Evolutionary conservation across 306 rosid genomes (phyloP).

Genomic region (Cotoneaster glaucophyllus): DNA sequence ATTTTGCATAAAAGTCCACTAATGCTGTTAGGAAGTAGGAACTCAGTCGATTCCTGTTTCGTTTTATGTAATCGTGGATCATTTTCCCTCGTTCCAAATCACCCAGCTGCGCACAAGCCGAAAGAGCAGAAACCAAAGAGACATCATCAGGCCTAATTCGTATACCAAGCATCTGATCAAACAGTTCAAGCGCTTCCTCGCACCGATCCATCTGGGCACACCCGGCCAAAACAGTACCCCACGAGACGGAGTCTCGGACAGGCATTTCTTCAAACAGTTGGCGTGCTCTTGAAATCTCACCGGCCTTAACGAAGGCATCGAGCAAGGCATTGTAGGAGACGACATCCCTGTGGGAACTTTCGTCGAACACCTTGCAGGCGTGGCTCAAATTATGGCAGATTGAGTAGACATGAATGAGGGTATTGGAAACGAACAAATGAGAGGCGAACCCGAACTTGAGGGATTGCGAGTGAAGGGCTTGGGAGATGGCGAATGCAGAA

Average conservation of each 20-base stretch:
- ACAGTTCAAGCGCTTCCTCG: slow-evolving; percentile 37
- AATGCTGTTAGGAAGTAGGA: slow-evolving; percentile 56
- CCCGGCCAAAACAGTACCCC: slow-evolving; percentile 70
- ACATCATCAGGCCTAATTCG: slow-evolving; percentile 43
- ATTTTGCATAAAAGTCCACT: slow-evolving; percentile 71
- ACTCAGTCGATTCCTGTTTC: slow-evolving; percentile 33
- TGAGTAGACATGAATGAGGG: slow-evolving; percentile 46
- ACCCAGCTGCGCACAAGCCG: slow-evolving; percentile 66
- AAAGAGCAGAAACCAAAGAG: slow-evolving; percentile 60
- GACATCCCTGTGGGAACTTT: slow-evolving; percentile 26
- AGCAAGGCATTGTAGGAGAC: slow-evolving; percentile 60
- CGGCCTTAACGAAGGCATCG: slow-evolving; percentile 42
- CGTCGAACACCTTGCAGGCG: slow-evolving; percentile 39
- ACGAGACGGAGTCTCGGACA: slow-evolving; percentile 42
- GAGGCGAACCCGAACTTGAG: slow-evolving; percentile 40
- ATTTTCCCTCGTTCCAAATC: slow-evolving; percentile 54
- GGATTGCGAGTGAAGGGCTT: slow-evolving; percentile 49
- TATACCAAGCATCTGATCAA: slow-evolving; percentile 38
- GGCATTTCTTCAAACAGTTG: slow-evolving; percentile 57
- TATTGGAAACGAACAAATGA: slow-evolving; percentile 39
- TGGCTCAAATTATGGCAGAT: slow-evolving; percentile 9
- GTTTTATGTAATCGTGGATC: slow-evolving; percentile 37
- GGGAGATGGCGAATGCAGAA: slow-evolving; percentile 20
- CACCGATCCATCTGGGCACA: slow-evolving; percentile 35
- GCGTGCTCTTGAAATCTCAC: slow-evolving; percentile 32